Conservation (phyloP, 2,329 filamentous ascomycete species). For the Aspergillus ruber region DNA sequence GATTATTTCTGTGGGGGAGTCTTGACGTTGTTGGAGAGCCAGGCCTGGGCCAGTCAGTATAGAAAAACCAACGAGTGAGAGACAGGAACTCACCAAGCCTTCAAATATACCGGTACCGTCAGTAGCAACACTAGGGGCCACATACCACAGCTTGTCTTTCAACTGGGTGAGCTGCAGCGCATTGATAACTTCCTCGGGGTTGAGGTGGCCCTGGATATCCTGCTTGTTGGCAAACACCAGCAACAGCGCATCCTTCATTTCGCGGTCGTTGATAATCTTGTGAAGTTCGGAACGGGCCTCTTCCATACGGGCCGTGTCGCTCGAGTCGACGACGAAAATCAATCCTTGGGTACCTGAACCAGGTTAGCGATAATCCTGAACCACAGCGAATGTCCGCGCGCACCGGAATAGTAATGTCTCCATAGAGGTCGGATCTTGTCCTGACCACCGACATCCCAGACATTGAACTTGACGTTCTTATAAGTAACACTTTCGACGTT, state of each 20-base stretch:
- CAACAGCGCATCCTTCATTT: conserved; percentile 92
- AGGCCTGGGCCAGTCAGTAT: conserved; percentile 43
- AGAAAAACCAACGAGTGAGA: background rate
- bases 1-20: conserved; percentile 37
- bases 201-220: conserved; percentile 79
- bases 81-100: conserved; percentile 54
- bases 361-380: background rate
- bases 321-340: conserved; percentile 97
- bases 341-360: conserved; percentile 83
- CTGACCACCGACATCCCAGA: conserved; percentile 98
- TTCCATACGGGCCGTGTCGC: conserved; percentile 82
- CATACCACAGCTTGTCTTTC: conserved; percentile 80
- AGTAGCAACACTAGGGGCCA: conserved; percentile 75
- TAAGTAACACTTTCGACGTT: conserved; percentile 99
- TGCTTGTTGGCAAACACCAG: conserved; percentile 99
- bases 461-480: conserved; percentile 99
- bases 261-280: conserved; percentile 94
- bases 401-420: conserved; percentile 92
- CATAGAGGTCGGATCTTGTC: conserved; percentile 97
- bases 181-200: conserved; percentile 71
- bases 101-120: conserved; percentile 75
- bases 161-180: conserved; percentile 68
- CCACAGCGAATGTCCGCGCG: background rate
- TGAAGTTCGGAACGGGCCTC: conserved; percentile 91
- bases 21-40: conserved; percentile 82